These are phyloP conservation scores for Exophiala oligosperma DNA, from an alignment of 2,329 filamentous ascomycete genomes.

Conservation along the genomic window DNA sequence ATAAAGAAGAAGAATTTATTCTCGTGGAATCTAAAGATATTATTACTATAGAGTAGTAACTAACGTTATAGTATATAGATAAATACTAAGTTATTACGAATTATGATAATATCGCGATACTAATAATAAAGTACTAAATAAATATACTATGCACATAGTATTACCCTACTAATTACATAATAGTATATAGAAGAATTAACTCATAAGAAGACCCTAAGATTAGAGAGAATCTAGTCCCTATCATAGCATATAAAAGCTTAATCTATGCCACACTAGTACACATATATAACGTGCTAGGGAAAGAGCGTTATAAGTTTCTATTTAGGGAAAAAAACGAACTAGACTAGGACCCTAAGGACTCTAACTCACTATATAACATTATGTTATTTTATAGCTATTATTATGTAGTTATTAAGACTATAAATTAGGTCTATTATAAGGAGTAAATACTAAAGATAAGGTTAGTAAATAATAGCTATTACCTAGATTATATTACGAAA, in stretches of 20 bases:
- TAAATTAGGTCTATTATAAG: not conserved
- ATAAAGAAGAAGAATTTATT: too few species aligned
- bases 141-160: too few species aligned
- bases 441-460: not conserved
- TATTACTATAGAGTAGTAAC: too few species aligned
- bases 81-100: too few species aligned
- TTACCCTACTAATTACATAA: too few species aligned
- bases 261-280: not conserved
- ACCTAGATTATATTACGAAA: too few species aligned
- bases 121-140: too few species aligned
- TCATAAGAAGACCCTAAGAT: not conserved
- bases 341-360: not conserved
- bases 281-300: not conserved
- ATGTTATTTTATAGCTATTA: not conserved
- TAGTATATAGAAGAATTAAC: not conserved
- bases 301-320: not conserved
- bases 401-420: not conserved
- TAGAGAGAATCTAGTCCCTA: not conserved
- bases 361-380: not conserved
- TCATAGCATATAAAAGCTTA: not conserved
- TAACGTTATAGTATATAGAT: too few species aligned
- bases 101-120: too few species aligned
- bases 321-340: not conserved
- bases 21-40: too few species aligned
- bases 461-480: too few species aligned